Evolutionary conservation across 495 filamentous ascomycete genomes (phyloP), one percentile per base, ranked within the genome.

Genomic region (Tuber magnatum): DNA sequence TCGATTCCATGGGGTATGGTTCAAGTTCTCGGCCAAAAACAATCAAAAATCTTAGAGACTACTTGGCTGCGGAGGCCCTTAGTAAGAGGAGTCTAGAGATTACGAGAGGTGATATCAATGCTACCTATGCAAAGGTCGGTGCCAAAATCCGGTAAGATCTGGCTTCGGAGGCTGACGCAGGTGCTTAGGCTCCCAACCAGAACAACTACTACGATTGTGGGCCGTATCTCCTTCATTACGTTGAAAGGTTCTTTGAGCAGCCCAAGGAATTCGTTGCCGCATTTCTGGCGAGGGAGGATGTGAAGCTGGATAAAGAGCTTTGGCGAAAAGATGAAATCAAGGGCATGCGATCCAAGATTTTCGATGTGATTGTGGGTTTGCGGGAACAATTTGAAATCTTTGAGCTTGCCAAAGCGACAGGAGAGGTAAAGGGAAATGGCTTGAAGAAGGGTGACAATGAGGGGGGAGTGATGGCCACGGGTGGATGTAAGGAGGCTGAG

Each of bases 151-250:
- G 3, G 39, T 42, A n/a, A 70, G 39, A 46, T 22, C 41, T 43
- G 46, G 35, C 35, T 70, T 40, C 39, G 39, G 71, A 76, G 71
- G 69, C 69, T 81, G 72, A 78, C 61, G 24, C 8, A 38, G 40
- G 28, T 80, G 5, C 39, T 39, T 48, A 82, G 81, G 77, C 70
- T 32, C 95, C 96, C 2, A 81, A 88, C 71, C 95, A 99, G 83
- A 85, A 88, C 22, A 99, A 98, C 77, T 91, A 85, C 80, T 94
- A 88, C 65, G 95, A 99, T 82, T 99, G 95, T 81, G 95, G 95
- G 3, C 82, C 97, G 2, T 98, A 90, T 82, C 84, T 98, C 14
- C 84, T 97, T 16, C 91, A 89, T 5, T 99, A 98, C 77, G 82
- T 95, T 40, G 88, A 92, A 78, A 89, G 91, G 77, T 97, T 99